A percentile compares a stretch with the other conserved stretches of the same genome.
Conservation (phyloP, 1,139 yeast genomes). For the Saccharomyces hybrid region DNA sequence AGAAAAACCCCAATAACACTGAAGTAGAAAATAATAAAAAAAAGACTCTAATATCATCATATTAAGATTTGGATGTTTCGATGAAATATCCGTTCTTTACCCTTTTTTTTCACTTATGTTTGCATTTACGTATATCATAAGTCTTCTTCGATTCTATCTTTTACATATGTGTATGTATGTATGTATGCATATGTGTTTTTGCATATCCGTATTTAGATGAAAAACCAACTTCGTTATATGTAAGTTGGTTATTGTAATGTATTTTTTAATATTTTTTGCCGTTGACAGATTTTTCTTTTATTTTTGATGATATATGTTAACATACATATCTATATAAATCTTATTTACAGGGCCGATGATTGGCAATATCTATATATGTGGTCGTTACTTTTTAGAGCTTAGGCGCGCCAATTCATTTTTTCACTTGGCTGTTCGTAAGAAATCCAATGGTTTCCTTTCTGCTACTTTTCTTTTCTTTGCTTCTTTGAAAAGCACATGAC, state of each 20-base stretch:
- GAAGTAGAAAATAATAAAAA: neutral
- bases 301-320: neutral
- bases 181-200: neutral
- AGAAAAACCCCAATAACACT: neutral
- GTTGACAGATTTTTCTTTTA: neutral
- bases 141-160: neutral
- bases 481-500: slow-evolving; percentile 85
- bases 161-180: neutral
- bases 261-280: neutral
- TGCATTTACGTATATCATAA: neutral
- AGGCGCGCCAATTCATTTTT: neutral
- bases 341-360: neutral
- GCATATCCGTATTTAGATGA: neutral
- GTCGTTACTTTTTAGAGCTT: slow-evolving; percentile 7
- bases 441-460: slow-evolving; percentile 54
- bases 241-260: neutral
- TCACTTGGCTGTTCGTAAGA: slow-evolving; percentile 43
- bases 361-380: slow-evolving; percentile 15
- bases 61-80: neutral
- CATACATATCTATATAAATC: neutral
- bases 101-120: neutral
- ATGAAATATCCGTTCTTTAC: neutral
- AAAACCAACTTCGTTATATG: neutral
- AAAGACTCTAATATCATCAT: neutral
- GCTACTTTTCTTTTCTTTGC: slow-evolving; percentile 78